Evolutionary conservation across 2,329 filamentous ascomycete genomes (phyloP).

Genomic region (Alternaria dauci): DNA sequence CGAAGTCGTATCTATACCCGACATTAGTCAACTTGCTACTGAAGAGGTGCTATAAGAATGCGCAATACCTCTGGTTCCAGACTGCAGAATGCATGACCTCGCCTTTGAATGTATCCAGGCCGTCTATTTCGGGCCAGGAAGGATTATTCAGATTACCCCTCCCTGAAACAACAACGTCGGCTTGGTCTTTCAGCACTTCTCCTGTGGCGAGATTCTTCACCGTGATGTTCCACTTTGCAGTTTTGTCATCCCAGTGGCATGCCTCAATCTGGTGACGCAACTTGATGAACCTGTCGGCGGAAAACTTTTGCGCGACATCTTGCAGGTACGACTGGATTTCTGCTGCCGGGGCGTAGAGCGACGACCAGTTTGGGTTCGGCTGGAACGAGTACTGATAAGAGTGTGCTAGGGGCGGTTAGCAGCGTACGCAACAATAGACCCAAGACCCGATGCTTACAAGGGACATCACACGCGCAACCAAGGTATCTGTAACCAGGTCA

Average conservation of each 20-base stretch:
- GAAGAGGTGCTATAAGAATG: background rate
- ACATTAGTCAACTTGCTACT: conserved; percentile 7
- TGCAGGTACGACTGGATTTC: conserved; percentile 53
- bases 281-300: conserved; percentile 50
- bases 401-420: conserved; percentile 39
- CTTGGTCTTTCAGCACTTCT: conserved; percentile 34
- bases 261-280: conserved; percentile 46
- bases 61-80: conserved; percentile 45
- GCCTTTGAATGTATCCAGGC: conserved; percentile 42
- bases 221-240: conserved; percentile 49
- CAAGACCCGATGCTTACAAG: conserved; percentile 23
- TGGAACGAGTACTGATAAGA: conserved; percentile 57
- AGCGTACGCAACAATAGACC: background rate
- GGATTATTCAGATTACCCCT: conserved; percentile 45
- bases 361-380: conserved; percentile 53
- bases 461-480: conserved; percentile 56
- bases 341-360: conserved; percentile 50
- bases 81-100: conserved; percentile 48
- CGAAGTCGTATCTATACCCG: conserved; percentile 40
- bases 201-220: conserved; percentile 45
- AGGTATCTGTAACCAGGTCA: conserved; percentile 45
- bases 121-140: conserved; percentile 47
- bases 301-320: conserved; percentile 46
- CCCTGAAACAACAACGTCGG: conserved; percentile 45
- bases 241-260: conserved; percentile 46